phyloP scores from a whole-genome alignment of 139 green algal species.

The Coelastrella sp. region DNA sequence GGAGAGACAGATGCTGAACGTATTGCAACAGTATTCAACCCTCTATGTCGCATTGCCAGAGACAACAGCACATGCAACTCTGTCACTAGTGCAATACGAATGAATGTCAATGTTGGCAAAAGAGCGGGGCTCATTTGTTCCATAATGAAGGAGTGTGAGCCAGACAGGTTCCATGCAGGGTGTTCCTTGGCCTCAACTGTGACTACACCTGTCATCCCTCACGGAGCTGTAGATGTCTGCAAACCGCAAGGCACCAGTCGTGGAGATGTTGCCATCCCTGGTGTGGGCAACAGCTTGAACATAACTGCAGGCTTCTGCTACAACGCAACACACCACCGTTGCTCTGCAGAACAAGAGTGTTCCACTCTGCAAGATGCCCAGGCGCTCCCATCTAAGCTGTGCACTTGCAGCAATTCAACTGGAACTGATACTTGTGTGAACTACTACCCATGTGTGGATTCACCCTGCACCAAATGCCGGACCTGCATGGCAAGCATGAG shows the following conservation, averaged over 20 bases:
- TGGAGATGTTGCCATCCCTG: not conserved
- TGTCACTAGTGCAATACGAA: not conserved
- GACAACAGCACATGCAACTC: not conserved
- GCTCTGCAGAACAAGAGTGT: not conserved
- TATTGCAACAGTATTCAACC: not conserved
- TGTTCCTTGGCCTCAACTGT: not conserved
- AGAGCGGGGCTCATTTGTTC: not conserved
- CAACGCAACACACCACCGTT: not conserved
- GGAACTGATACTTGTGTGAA: not conserved
- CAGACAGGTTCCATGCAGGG: not conserved
- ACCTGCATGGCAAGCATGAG: not conserved
- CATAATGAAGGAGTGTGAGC: not conserved
- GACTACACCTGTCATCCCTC: not conserved
- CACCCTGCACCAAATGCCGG: conserved; percentile 6
- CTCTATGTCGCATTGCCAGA: not conserved
- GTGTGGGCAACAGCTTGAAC: not conserved
- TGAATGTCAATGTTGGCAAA: not conserved
- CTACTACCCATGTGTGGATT: conserved; percentile 2
- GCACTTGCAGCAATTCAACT: not conserved
- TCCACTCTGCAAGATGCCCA: not conserved
- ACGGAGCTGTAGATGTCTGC: not conserved
- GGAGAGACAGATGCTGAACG: not conserved
- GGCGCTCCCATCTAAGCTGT: not conserved
- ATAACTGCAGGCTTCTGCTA: not conserved
- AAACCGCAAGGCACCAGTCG: not conserved